These are phyloP conservation scores for Grosmannia clavigera DNA, from an alignment of 2,329 filamentous ascomycete species.

Conservation along the genomic window DNA sequence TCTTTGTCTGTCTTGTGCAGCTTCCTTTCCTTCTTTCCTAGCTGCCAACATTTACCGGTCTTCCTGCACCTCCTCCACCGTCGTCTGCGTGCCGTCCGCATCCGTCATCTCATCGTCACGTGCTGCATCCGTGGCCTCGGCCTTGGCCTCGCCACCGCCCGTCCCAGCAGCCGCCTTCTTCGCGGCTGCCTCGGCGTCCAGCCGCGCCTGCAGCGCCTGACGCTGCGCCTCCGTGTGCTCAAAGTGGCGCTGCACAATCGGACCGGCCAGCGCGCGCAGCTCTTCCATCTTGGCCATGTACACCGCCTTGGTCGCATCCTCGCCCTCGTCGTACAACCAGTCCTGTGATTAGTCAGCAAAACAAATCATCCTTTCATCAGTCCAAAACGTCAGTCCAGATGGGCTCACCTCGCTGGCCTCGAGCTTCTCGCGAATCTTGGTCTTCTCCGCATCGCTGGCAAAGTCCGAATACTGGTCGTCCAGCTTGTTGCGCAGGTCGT, in stretches of 20 bases:
- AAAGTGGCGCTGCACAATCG: constrained; percentile 86
- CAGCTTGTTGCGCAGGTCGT: constrained; percentile 90
- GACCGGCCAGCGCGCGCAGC: constrained; percentile 79
- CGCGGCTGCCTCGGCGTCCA: constrained; percentile 66
- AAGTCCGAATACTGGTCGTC: constrained; percentile 69
- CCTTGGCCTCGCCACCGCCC: constrained; percentile 31
- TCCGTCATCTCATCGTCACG: constrained; percentile 52
- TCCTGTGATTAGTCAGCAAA: constrained; percentile 46
- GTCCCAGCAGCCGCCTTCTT: constrained; percentile 53
- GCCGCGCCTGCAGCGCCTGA: constrained; percentile 60
- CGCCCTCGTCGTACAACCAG: constrained; percentile 96
- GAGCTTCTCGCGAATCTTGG: constrained; percentile 71
- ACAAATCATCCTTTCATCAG: too few species aligned
- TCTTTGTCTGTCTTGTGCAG: too few species aligned
- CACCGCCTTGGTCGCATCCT: constrained; percentile 84
- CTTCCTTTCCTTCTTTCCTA: not conserved
- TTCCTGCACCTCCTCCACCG: constrained; percentile 9
- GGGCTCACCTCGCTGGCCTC: constrained; percentile 71
- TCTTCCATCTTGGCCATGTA: constrained; percentile 95
- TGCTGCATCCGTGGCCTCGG: constrained; percentile 24
- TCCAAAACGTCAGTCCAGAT: not conserved
- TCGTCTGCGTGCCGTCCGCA: constrained; percentile 29
- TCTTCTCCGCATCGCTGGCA: constrained; percentile 15
- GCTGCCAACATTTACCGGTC: not conserved
- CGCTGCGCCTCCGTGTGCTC: constrained; percentile 88